Base-by-base conservation (phyloP, 768 basidiomycete species). In the Termitomyces heimii region DNA sequence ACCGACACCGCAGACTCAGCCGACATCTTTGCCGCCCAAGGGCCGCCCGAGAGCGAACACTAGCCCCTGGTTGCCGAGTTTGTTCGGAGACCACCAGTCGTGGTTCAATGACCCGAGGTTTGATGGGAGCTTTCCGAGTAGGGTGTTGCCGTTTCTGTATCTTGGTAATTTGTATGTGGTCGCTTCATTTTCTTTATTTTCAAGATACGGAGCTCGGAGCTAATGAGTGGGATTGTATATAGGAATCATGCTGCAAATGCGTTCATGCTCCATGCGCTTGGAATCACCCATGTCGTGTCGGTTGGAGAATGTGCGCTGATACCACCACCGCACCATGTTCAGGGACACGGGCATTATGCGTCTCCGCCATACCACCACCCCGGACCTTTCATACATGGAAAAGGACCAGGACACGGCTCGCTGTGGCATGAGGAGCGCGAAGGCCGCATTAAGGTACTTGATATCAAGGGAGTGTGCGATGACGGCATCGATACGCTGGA, bases 231-330 rank as follows among this genome's bases (percentile, higher is more conserved):
- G 5, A 26, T 35, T 29, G 54, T 63, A 62, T 57, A 47, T 66
- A 93, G 93, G 70, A 92, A 94, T 64, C 96, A 98, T 64, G 96
- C 96, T 0, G 77, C 86, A 28, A 98, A 98, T 70, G 94, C 86
- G 53, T 92, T 91, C 66, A 97, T 98, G 94, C 84, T 98, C 3
- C 90, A 94, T 65, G 92, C 93, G 3, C 82, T 98, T 16, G 94
- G 94, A 26, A 95, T 98, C 65, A 96, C 94, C 2, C 95, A 98
- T 68, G 94, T 98, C 60, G 94, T 98, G 29, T 94, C 92, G 9
- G 94, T 98, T 3, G 96, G 96, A 49, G 96, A 98, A 76, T 94
- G 92, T 59, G 92, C 95, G 12, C 82, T 97, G 24, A 77, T 89
- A 3, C 92, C 94, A 5, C 92, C 93, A 18, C 77, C 84, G 3